phyloP scores from a whole-genome alignment of 306 rosid species.

The Styphnolobium japonicum region DNA sequence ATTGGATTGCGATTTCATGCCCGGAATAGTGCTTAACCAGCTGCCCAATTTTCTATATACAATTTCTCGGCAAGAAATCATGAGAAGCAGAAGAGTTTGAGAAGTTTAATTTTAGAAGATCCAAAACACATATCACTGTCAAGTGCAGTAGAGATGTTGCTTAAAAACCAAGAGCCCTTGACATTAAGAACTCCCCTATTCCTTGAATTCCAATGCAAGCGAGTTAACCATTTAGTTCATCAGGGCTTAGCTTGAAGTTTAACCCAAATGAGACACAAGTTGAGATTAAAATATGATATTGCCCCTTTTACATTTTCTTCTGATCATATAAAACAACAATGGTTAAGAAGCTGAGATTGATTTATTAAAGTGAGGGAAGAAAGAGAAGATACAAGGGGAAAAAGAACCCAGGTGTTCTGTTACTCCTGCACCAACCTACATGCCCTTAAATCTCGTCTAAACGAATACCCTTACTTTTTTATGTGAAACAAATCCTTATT shows the following conservation, averaged over 20 bases:
- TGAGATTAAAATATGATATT: not conserved
- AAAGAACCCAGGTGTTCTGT: not conserved
- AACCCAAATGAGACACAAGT: conserved; percentile 24
- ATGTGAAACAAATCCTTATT: not conserved
- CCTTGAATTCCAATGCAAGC: conserved; percentile 81
- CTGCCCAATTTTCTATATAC: not conserved
- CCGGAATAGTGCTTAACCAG: no score
- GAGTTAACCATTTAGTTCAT: conserved; percentile 15
- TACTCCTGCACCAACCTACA: not conserved
- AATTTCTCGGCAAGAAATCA: not conserved
- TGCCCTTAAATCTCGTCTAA: not conserved
- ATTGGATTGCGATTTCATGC: not conserved
- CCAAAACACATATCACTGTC: conserved; percentile 29
- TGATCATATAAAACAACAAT: not conserved
- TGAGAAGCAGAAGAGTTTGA: conserved; percentile 4
- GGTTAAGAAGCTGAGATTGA: not conserved
- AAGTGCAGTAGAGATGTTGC: conserved; percentile 36
- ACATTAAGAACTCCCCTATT: conserved; percentile 23
- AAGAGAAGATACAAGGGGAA: not conserved
- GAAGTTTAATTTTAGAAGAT: not conserved
- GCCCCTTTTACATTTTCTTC: not conserved
- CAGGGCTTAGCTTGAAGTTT: conserved; percentile 40
- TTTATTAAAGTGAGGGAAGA: not conserved
- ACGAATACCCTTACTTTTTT: not conserved
- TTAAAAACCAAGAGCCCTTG: conserved; percentile 47